phyloP scores from a whole-genome alignment of 768 basidiomycete genomes.

The Amanita subjunquillea region DNA sequence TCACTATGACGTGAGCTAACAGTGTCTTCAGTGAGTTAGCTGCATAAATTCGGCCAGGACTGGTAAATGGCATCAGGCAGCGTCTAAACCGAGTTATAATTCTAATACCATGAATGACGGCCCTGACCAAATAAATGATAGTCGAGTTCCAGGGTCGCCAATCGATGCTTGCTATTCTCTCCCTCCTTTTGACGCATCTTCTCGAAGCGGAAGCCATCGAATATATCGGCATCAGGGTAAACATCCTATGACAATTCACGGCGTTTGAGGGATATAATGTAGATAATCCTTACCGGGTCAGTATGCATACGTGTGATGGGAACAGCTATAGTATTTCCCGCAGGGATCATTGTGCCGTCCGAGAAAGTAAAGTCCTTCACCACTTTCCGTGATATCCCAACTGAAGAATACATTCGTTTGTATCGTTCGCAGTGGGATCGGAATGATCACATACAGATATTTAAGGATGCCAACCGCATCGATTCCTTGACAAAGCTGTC shows the following conservation, averaged over 20 bases:
- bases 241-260: constrained; percentile 5
- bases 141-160: constrained; percentile 14
- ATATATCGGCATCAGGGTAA: constrained; percentile 22
- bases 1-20: constrained; percentile 18
- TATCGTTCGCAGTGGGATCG: too few species aligned
- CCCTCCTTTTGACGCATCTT: constrained; percentile 17
- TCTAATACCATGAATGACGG: constrained; percentile 9
- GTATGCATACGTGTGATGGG: constrained; percentile 5
- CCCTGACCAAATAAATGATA: constrained; percentile 24
- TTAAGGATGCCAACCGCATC: constrained; percentile 12
- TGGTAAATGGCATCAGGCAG: background rate
- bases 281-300: constrained; percentile 4
- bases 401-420: background rate
- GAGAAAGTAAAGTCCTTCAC: constrained; percentile 27
- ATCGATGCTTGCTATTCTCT: constrained; percentile 19
- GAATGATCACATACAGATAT: too few species aligned
- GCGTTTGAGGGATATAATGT: background rate
- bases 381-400: constrained; percentile 19
- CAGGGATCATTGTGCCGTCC: constrained; percentile 16
- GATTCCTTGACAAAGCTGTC: constrained; percentile 37
- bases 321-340: constrained; percentile 12
- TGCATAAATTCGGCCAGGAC: constrained; percentile 24
- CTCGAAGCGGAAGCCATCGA: constrained; percentile 33
- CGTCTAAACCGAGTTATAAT: background rate
- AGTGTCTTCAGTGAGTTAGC: constrained; percentile 22